These are phyloP conservation scores for Nemania abortiva DNA, from an alignment of 2,329 filamentous ascomycete species.

Conservation along the genomic window DNA sequence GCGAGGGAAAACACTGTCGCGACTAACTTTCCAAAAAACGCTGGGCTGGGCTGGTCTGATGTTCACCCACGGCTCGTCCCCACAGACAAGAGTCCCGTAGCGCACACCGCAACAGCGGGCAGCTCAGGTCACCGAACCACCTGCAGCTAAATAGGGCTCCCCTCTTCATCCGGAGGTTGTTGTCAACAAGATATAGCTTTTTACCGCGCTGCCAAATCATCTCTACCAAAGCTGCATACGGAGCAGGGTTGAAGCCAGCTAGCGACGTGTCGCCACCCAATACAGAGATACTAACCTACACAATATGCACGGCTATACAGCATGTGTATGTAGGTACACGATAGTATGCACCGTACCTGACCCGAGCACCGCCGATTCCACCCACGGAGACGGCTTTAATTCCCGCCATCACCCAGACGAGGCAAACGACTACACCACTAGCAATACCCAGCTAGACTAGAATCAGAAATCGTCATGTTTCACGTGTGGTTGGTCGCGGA, in stretches of 20 bases:
- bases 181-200: slow-evolving; percentile 10
- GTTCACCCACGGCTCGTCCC: slow-evolving; percentile 22
- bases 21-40: slow-evolving; percentile 6
- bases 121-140: slow-evolving; percentile 29
- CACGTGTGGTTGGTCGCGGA: slow-evolving; percentile 41
- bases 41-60: slow-evolving; percentile 7
- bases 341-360: slow-evolving; percentile 40
- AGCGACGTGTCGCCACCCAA: slow-evolving; percentile 26
- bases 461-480: slow-evolving; percentile 46
- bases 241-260: slow-evolving; percentile 22
- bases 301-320: slow-evolving; percentile 11
- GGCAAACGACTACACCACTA: slow-evolving; percentile 43
- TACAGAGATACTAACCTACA: not conserved
- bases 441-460: slow-evolving; percentile 47
- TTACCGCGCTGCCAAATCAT: slow-evolving; percentile 21
- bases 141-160: slow-evolving; percentile 8
- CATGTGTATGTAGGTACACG: slow-evolving; percentile 30
- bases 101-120: slow-evolving; percentile 37
- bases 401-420: slow-evolving; percentile 36
- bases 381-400: slow-evolving; percentile 26
- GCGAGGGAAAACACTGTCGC: slow-evolving; percentile 11
- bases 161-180: slow-evolving; percentile 27
- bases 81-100: slow-evolving; percentile 16
- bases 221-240: slow-evolving; percentile 16
- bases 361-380: slow-evolving; percentile 30